Percentiles rank a stretch among this genome's conserved stretches.
Conservation (phyloP, 2,329 filamentous ascomycete species). For the Nemania sp. region DNA sequence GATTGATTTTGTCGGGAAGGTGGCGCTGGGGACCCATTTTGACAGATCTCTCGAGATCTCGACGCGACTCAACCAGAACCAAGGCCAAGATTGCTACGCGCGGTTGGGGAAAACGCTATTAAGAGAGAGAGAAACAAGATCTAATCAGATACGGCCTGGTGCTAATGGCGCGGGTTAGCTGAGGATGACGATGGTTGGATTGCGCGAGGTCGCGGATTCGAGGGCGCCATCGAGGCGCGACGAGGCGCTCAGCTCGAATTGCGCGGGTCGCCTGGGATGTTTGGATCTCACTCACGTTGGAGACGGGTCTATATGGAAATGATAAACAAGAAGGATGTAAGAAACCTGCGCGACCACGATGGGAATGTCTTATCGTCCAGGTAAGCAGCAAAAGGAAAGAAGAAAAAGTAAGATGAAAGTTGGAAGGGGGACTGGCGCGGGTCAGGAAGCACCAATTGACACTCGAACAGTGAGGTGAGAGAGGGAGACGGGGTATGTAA, state of each 20-base stretch:
- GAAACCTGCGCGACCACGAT: slow-evolving; percentile 17
- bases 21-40: slow-evolving; percentile 49
- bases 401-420: not conserved
- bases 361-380: slow-evolving; percentile 14
- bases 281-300: slow-evolving; percentile 40
- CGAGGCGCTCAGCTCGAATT: slow-evolving; percentile 28
- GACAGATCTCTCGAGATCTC: slow-evolving; percentile 15
- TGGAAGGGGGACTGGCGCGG: slow-evolving; percentile 18
- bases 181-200: slow-evolving; percentile 31
- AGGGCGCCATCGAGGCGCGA: slow-evolving; percentile 38
- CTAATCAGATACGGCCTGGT: slow-evolving; percentile 33
- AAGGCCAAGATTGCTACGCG: slow-evolving; percentile 16
- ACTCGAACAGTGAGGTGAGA: slow-evolving; percentile 21
- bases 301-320: slow-evolving; percentile 25
- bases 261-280: slow-evolving; percentile 34
- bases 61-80: slow-evolving; percentile 31
- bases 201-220: slow-evolving; percentile 35
- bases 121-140: slow-evolving; percentile 3
- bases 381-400: slow-evolving; percentile 20
- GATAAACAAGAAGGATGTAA: slow-evolving; percentile 20
- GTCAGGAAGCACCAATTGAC: slow-evolving; percentile 22
- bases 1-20: slow-evolving; percentile 67
- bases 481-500: slow-evolving; percentile 28
- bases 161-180: slow-evolving; percentile 35
- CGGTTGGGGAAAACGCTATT: not conserved